Base-by-base conservation (phyloP, 257 asterid species). In the Rehmannia glutinosa region DNA sequence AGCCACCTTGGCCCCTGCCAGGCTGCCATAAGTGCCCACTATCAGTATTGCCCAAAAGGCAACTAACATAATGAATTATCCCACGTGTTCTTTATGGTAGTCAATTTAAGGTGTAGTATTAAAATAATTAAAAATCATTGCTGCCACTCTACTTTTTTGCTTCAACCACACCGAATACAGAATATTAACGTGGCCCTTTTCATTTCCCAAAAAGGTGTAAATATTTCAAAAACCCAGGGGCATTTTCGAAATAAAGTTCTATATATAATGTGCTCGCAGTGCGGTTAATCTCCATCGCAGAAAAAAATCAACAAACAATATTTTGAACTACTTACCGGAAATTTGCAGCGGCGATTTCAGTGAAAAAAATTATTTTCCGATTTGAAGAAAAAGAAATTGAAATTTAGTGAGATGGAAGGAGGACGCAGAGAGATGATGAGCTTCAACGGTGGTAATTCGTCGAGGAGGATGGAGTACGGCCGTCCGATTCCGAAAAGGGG, bases 401-500 rank as follows among this genome's bases (percentile, higher is more conserved):
- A 17, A 3, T 24, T 19, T 1, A 2, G 4, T 15, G 53, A 80
- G 64, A 84, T 87, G 90, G 87, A 80, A 24, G 88, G 84, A 64
- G 65, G 36, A 25, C 74, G 81, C 19, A 61, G 75, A 66, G 75
- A 62, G 73, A 75, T 42, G 74, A 71, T 73, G 77, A 74, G 8
- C 6, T 19, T 77, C 64, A 75, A 70, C 73, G 74, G 81, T 2
- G 79, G 78, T 11, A 60, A 59, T 15, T 62, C 70, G 38, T 13
- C 20, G 25, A 64, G 80, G 73, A 81, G 90, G 70, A 42, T 17
- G 56, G 80, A 60, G 35, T 74, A 77, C 58, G 68, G 84, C n/a
- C 77, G 91, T 13, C 91, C 76, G 68, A 84, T 89, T 4, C 96
- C 96, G 8, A 84, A 33, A 63, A 77, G 96, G 66, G 91, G 96